Evolutionary conservation across 768 basidiomycete genomes (phyloP).

Genomic region (Leucocoprinus leucothites): DNA sequence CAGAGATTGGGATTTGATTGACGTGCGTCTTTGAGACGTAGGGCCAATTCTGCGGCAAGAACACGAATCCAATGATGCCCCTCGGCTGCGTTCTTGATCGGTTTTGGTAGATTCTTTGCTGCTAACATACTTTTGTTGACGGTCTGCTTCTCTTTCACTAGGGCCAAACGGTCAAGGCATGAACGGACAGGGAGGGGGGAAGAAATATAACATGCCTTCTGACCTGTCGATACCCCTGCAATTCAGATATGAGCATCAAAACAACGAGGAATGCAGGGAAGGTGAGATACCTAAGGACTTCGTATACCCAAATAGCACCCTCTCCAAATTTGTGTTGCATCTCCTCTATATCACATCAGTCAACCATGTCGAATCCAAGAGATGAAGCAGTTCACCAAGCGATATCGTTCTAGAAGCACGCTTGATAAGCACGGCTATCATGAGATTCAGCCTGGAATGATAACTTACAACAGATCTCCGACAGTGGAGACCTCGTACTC

Average conservation of each 20-base stretch:
- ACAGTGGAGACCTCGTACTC: constrained; percentile 90
- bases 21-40: constrained; percentile 81
- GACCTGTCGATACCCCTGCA: constrained; percentile 86
- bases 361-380: neutral
- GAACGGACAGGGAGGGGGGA: neutral
- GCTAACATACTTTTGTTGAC: constrained; percentile 92
- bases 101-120: constrained; percentile 87
- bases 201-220: constrained; percentile 58
- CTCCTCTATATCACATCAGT: constrained; percentile 47
- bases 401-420: constrained; percentile 43
- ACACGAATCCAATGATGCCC: constrained; percentile 91
- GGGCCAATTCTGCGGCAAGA: constrained; percentile 84
- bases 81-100: constrained; percentile 69
- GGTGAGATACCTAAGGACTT: constrained; percentile 70
- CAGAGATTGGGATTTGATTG: constrained; percentile 70
- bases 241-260: constrained; percentile 9
- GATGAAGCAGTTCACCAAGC: constrained; percentile 41
- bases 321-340: constrained; percentile 83
- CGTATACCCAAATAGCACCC: constrained; percentile 87
- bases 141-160: constrained; percentile 82
- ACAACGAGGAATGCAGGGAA: neutral
- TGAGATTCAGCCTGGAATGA: neutral
- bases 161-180: neutral
- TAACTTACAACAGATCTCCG: constrained; percentile 79
- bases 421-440: neutral